These are phyloP conservation scores for Trichosanthes truncata DNA, from an alignment of 306 rosid genomes.

Conservation along the genomic window DNA sequence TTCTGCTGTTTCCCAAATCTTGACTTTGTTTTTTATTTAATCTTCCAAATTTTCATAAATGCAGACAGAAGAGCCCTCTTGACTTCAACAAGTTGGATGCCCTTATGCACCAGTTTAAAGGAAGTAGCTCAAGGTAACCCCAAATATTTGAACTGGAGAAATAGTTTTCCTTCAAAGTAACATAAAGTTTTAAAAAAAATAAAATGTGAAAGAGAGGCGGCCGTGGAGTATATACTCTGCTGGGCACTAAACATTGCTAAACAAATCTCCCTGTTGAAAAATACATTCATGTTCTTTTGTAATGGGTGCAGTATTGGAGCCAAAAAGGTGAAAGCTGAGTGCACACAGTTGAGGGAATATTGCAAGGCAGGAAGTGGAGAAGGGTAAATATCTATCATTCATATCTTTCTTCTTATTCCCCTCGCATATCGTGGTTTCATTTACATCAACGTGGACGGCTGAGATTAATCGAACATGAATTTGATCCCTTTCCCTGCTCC, in stretches of 20 bases:
- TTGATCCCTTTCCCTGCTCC: neutral
- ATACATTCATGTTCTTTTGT: slow-evolving; percentile 4
- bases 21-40: neutral
- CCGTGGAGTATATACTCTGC: slow-evolving; percentile 26
- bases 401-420: neutral
- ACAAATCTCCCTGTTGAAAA: slow-evolving; percentile 13
- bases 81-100: slow-evolving; percentile 68
- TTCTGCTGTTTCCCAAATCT: neutral
- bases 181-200: neutral
- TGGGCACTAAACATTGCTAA: slow-evolving; percentile 24
- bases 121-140: slow-evolving; percentile 82
- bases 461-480: slow-evolving; percentile 6
- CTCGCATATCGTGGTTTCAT: neutral
- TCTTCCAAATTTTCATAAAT: slow-evolving; percentile 9
- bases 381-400: slow-evolving; percentile 40
- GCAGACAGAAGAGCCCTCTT: slow-evolving; percentile 46
- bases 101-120: slow-evolving; percentile 80
- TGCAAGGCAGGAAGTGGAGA: slow-evolving; percentile 62
- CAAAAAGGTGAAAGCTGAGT: slow-evolving; percentile 84
- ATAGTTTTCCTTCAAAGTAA: neutral
- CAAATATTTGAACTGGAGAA: neutral
- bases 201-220: neutral
- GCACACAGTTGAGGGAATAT: slow-evolving; percentile 66
- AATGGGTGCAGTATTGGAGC: slow-evolving; percentile 80
- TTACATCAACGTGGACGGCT: slow-evolving; percentile 11